Percentiles rank a stretch among this genome's conserved stretches.
Conservation (phyloP, 768 basidiomycete species). For the Astraeus odoratus region DNA sequence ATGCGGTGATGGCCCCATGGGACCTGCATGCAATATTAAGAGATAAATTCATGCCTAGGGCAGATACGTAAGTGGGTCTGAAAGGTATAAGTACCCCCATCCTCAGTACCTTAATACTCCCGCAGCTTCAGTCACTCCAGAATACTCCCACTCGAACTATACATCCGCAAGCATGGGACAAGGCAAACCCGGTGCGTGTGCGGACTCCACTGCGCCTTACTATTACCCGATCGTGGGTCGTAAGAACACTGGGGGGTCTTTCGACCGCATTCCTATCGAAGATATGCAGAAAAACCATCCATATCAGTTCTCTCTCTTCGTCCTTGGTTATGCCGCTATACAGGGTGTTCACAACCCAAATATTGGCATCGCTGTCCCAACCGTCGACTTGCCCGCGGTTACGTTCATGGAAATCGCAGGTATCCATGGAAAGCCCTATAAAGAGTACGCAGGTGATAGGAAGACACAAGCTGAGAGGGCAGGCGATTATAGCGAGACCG, state of each 20-base stretch:
- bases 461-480: slow-evolving; percentile 9
- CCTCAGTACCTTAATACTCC: too few species aligned
- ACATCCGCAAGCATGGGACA: too few species aligned
- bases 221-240: slow-evolving; percentile 18
- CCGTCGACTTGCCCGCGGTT: slow-evolving; percentile 4
- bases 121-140: too few species aligned
- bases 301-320: slow-evolving; percentile 22
- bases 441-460: slow-evolving; percentile 19
- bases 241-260: slow-evolving; percentile 8
- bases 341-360: slow-evolving; percentile 4
- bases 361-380: neutral
- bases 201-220: too few species aligned
- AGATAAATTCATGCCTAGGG: too few species aligned
- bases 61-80: too few species aligned
- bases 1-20: too few species aligned
- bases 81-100: too few species aligned
- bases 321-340: slow-evolving; percentile 15
- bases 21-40: too few species aligned
- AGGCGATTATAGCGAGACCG: slow-evolving; percentile 13
- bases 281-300: slow-evolving; percentile 13
- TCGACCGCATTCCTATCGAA: slow-evolving; percentile 19
- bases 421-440: slow-evolving; percentile 16
- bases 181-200: too few species aligned
- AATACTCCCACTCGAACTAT: too few species aligned
- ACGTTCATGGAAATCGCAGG: slow-evolving; percentile 18